Conservation (phyloP, 2,329 filamentous ascomycete genomes). For the Apiospora rasikravindrae region DNA sequence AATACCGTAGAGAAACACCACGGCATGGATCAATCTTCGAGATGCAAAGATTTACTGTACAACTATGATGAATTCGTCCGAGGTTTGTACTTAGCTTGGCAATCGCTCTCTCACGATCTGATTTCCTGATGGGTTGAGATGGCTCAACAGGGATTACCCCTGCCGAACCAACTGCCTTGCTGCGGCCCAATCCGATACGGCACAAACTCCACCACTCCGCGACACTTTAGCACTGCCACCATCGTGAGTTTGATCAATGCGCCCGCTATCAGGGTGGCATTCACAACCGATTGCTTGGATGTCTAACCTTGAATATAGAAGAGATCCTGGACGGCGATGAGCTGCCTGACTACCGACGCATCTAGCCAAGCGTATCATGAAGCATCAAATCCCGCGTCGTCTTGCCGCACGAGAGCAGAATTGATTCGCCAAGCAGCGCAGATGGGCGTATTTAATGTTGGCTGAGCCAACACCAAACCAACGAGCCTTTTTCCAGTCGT, state of each 20-base stretch:
- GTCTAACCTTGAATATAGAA: neutral
- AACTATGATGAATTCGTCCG: neutral
- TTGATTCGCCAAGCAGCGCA: neutral
- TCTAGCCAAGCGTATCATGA: neutral
- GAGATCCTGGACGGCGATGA: neutral
- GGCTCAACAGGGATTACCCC: neutral
- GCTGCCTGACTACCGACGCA: neutral
- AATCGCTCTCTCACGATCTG: neutral
- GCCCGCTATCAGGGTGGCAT: neutral
- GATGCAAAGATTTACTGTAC: neutral
- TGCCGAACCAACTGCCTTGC: neutral
- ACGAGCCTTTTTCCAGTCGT: neutral
- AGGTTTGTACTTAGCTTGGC: neutral
- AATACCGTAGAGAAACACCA: neutral
- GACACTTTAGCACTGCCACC: constrained; percentile 6
- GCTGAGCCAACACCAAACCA: neutral
- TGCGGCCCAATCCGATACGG: constrained; percentile 4
- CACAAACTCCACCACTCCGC: neutral
- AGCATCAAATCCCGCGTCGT: neutral
- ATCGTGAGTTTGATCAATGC: constrained; percentile 15
- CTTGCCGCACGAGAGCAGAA: neutral
- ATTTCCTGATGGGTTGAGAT: neutral
- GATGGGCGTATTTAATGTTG: neutral
- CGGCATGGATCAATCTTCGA: neutral
- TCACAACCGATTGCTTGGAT: neutral